phyloP scores from a whole-genome alignment of 2,329 filamentous ascomycete species.

The Monosporascus sp. region DNA sequence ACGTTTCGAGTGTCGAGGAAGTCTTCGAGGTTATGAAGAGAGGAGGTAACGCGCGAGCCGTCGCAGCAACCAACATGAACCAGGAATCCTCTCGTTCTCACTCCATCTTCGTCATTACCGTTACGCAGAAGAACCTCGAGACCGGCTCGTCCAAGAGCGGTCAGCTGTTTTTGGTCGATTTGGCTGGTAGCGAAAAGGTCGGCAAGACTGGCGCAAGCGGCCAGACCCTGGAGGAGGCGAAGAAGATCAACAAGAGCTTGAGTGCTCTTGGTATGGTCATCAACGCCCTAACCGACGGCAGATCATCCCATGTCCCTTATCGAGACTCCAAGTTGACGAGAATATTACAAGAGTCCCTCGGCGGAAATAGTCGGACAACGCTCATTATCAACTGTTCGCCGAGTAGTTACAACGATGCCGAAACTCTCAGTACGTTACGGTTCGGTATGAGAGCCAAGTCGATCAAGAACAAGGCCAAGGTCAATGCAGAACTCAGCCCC shows the following conservation, averaged over 20 bases:
- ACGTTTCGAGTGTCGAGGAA: slow-evolving; percentile 91
- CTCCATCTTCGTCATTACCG: slow-evolving; percentile 95
- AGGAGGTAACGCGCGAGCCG: slow-evolving; percentile 83
- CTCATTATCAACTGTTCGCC: slow-evolving; percentile 99
- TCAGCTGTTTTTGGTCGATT: slow-evolving; percentile 93
- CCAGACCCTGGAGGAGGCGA: slow-evolving; percentile 94
- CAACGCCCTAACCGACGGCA: slow-evolving; percentile 92
- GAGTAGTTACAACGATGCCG: slow-evolving; percentile 94
- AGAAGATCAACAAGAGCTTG: slow-evolving; percentile 99
- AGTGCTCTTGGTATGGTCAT: slow-evolving; percentile 99
- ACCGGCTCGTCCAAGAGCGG: slow-evolving; percentile 94
- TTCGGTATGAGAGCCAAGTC: slow-evolving; percentile 97
- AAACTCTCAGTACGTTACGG: slow-evolving; percentile 85
- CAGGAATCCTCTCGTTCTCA: slow-evolving; percentile 96
- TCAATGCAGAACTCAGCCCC: slow-evolving; percentile 96
- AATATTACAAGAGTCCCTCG: slow-evolving; percentile 93
- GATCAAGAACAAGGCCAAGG: slow-evolving; percentile 99
- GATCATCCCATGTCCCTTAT: slow-evolving; percentile 93
- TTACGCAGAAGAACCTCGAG: slow-evolving; percentile 96
- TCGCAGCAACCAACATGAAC: slow-evolving; percentile 98
- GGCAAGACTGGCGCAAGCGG: slow-evolving; percentile 97
- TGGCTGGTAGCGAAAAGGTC: slow-evolving; percentile 97
- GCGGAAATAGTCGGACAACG: slow-evolving; percentile 97
- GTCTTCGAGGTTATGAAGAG: slow-evolving; percentile 96
- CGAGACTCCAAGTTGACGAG: slow-evolving; percentile 96